Conservation (phyloP, 2,329 filamentous ascomycete genomes). For the Aphanocladium album region DNA sequence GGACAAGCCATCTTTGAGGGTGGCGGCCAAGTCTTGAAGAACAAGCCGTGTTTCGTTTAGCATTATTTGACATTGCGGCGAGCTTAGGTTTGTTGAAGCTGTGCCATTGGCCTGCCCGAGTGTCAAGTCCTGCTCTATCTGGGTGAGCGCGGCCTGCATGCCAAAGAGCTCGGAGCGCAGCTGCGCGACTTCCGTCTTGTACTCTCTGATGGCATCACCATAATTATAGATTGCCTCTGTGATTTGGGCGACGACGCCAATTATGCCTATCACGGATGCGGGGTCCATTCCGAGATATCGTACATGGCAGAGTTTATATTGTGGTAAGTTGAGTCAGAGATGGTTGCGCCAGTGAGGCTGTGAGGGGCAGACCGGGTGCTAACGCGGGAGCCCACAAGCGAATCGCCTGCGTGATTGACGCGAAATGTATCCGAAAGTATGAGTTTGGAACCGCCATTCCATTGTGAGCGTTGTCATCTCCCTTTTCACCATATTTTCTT, state of each 20-base stretch:
- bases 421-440: too few species aligned
- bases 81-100: neutral
- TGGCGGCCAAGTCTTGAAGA: neutral
- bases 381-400: too few species aligned
- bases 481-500: too few species aligned
- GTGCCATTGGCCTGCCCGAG: neutral
- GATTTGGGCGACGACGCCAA: conserved; percentile 6
- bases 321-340: too few species aligned
- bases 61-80: conserved; percentile 7
- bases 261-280: conserved; percentile 3
- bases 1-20: neutral
- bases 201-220: conserved; percentile 2
- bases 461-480: too few species aligned
- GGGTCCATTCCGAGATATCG: conserved; percentile 9
- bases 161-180: conserved; percentile 10
- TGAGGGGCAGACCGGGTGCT: too few species aligned
- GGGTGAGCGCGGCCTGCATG: conserved; percentile 4
- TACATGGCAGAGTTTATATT: too few species aligned
- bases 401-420: too few species aligned
- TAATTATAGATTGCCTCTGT: conserved; percentile 4
- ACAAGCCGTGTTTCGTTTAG: conserved; percentile 1
- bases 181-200: conserved; percentile 7
- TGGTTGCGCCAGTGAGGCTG: too few species aligned
- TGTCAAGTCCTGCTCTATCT: conserved; percentile 2
- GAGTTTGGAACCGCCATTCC: too few species aligned